Percentiles rank a stretch among this genome's conserved stretches.
Evolutionary conservation across 176 grass and related monocot genomes (phyloP).

Genomic region (Miscanthus lutarioriparius): DNA sequence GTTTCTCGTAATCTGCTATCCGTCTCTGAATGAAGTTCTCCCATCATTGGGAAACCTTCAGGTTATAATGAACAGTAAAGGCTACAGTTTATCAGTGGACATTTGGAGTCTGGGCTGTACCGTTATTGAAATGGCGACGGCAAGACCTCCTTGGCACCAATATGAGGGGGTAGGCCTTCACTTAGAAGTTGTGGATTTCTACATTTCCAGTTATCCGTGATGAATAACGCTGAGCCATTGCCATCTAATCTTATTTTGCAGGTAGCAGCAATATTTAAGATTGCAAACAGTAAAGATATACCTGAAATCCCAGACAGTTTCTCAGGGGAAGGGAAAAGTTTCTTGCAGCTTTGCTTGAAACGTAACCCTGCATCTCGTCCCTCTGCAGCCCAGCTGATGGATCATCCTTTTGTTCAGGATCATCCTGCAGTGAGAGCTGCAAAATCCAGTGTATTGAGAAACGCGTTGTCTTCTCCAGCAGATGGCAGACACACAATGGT

Average conservation of each 20-base stretch:
- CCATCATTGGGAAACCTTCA: constrained; percentile 26
- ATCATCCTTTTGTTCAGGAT: constrained; percentile 92
- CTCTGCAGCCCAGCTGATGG: constrained; percentile 69
- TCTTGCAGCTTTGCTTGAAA: constrained; percentile 76
- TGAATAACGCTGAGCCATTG: background rate
- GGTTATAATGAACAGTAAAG: constrained; percentile 92
- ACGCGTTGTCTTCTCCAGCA: constrained; percentile 42
- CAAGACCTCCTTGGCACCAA: constrained; percentile 91
- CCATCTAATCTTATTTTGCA: constrained; percentile 41
- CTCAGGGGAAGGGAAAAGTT: constrained; percentile 72
- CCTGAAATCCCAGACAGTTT: constrained; percentile 82
- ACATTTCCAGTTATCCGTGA: background rate
- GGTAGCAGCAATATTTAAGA: constrained; percentile 99
- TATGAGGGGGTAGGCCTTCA: constrained; percentile 79
- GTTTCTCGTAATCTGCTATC: background rate
- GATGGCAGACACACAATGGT: constrained; percentile 40
- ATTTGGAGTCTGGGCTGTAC: constrained; percentile 99
- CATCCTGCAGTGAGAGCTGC: constrained; percentile 54
- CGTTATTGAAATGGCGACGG: constrained; percentile 96
- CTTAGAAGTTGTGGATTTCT: constrained; percentile 38
- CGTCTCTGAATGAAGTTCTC: constrained; percentile 5
- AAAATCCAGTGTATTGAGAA: constrained; percentile 46
- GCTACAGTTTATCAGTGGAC: constrained; percentile 86
- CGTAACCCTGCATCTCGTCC: constrained; percentile 71
- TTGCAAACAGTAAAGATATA: constrained; percentile 95